A percentile compares a stretch with the other conserved stretches of the same genome.
Evolutionary conservation across 805 yeast genomes (phyloP).

Genomic region (Ogataea paradorogensis): DNA sequence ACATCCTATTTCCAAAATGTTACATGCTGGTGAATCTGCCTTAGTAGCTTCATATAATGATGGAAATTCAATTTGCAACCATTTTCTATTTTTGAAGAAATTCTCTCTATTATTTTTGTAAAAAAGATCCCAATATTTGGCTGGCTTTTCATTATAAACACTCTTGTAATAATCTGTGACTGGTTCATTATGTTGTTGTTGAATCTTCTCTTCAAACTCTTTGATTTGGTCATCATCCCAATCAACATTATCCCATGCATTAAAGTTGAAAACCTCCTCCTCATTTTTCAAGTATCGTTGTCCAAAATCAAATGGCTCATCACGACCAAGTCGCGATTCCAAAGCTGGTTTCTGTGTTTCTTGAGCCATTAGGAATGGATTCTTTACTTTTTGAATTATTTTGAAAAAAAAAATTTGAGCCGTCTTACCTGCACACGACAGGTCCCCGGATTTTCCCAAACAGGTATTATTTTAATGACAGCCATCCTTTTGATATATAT

Average conservation of each 20-base stretch:
- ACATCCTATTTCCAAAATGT: conserved; percentile 91
- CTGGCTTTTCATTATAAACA: conserved; percentile 79
- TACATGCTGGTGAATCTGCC: conserved; percentile 63
- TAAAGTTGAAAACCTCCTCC: conserved; percentile 84
- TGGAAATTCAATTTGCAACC: conserved; percentile 96
- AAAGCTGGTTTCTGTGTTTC: conserved; percentile 40
- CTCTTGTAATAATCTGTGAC: conserved; percentile 85
- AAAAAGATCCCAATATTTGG: conserved; percentile 92
- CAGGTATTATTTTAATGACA: conserved; percentile 15
- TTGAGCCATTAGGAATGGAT: no score
- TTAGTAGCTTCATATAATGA: conserved; percentile 73
- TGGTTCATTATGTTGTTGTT: conserved; percentile 73
- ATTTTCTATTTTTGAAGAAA: conserved; percentile 93
- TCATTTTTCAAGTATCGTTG: conserved; percentile 71
- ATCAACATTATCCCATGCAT: conserved; percentile 97
- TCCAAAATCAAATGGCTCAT: conserved; percentile 89
- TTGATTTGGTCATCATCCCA: conserved; percentile 89
- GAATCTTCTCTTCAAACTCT: conserved; percentile 71
- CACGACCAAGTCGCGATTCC: conserved; percentile 71
- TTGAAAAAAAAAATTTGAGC: conserved; percentile 1
- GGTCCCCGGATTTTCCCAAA: conserved; percentile 19
- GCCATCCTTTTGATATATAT: conserved; percentile 15
- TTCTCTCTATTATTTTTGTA: conserved; percentile 88
- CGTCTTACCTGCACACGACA: conserved; percentile 12
- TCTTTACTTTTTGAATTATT: neutral